Percentiles rank a stretch among this genome's conserved stretches.
phyloP scores from a whole-genome alignment of 495 filamentous ascomycete species.

The Oleoguttula mirabilis region DNA sequence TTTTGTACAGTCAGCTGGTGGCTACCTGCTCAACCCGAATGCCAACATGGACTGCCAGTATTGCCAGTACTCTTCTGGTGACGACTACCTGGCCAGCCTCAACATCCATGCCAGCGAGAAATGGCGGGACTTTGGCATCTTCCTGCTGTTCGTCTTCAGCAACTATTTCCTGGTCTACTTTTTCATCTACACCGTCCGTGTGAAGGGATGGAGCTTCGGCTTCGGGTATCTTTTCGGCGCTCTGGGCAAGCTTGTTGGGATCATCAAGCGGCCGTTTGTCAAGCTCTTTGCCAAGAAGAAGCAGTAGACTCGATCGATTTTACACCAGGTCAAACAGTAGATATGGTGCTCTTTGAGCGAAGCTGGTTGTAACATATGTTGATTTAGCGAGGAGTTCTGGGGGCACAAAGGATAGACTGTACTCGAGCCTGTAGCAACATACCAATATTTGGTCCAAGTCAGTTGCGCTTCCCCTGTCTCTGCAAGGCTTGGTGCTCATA shows the following conservation, averaged over 20 bases:
- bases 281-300: constrained; percentile 13
- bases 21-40: constrained; percentile 47
- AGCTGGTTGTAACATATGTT: too few species aligned
- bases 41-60: constrained; percentile 55
- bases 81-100: constrained; percentile 55
- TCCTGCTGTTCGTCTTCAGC: constrained; percentile 60
- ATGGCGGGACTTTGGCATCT: constrained; percentile 70
- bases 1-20: constrained; percentile 31
- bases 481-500: too few species aligned
- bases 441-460: too few species aligned
- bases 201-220: constrained; percentile 64
- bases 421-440: too few species aligned
- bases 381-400: too few species aligned
- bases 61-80: constrained; percentile 48
- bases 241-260: constrained; percentile 36
- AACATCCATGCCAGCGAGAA: constrained; percentile 54
- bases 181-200: constrained; percentile 67
- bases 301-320: too few species aligned
- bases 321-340: too few species aligned
- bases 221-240: constrained; percentile 45
- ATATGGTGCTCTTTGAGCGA: too few species aligned
- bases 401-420: too few species aligned
- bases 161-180: constrained; percentile 78
- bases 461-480: too few species aligned
- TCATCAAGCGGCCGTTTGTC: constrained; percentile 18